Evolutionary conservation across 345 rosid genomes (phyloP).

Genomic region (Pistacia vera): DNA sequence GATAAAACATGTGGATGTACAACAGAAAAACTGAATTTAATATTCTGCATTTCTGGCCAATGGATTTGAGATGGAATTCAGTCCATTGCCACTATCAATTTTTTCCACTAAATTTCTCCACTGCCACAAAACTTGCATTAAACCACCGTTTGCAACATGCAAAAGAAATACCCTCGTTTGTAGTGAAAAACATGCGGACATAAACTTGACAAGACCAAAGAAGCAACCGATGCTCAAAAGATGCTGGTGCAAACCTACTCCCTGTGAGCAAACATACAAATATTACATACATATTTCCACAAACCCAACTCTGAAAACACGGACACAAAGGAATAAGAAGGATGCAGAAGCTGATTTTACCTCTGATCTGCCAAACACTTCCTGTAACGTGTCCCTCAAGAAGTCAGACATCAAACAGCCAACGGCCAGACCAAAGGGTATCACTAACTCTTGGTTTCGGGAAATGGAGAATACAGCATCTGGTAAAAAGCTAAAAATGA

Average conservation of each 20-base stretch:
- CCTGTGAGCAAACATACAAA: conserved; percentile 29
- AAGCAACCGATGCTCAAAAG: conserved; percentile 34
- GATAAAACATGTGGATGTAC: not conserved
- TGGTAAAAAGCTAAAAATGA: conserved; percentile 31
- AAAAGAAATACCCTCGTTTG: conserved; percentile 31
- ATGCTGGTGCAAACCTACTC: conserved; percentile 20
- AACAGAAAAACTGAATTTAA: not conserved
- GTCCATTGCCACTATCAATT: conserved; percentile 4
- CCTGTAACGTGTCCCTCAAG: conserved; percentile 37
- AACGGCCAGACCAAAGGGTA: conserved; percentile 50
- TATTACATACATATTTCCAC: not conserved
- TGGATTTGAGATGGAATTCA: conserved; percentile 1
- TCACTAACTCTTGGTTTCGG: conserved; percentile 41
- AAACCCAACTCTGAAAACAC: no score
- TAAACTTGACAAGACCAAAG: conserved; percentile 41
- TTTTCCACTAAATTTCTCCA: conserved; percentile 33
- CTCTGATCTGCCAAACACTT: conserved; percentile 27
- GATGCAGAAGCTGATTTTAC: conserved; percentile 20
- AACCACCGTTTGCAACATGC: conserved; percentile 59
- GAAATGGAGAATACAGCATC: conserved; percentile 43
- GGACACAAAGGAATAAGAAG: not conserved
- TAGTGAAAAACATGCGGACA: conserved; percentile 26
- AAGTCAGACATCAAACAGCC: conserved; percentile 47
- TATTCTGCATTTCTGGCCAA: not conserved
- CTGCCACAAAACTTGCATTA: conserved; percentile 55